Conservation (phyloP, 2,329 filamentous ascomycete species). For the Diaporthe sp. region DNA sequence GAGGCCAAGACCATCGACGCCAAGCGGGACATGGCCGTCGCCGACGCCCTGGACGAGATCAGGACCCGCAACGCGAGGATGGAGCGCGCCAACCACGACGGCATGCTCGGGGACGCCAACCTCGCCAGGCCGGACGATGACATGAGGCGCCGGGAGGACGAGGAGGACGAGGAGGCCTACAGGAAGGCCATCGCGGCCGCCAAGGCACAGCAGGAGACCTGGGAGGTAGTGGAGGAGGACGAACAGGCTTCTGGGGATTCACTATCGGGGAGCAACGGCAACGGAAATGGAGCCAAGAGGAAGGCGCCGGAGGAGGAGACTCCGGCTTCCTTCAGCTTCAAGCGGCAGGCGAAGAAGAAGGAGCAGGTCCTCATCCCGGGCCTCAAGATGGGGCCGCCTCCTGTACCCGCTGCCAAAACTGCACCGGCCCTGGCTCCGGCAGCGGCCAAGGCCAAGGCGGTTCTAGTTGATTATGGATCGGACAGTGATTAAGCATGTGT, state of each 20-base stretch:
- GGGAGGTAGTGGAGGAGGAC: conserved; percentile 63
- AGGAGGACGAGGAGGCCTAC: conserved; percentile 89
- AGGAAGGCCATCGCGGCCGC: conserved; percentile 80
- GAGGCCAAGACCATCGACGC: conserved; percentile 95
- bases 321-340: conserved; percentile 75
- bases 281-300: conserved; percentile 47
- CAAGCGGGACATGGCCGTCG: conserved; percentile 95
- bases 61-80: conserved; percentile 90
- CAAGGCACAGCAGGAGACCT: conserved; percentile 61
- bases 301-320: conserved; percentile 52
- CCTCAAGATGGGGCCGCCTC: conserved; percentile 83
- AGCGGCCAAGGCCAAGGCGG: conserved; percentile 24
- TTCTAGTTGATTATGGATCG: conserved; percentile 33
- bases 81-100: conserved; percentile 80
- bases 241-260: not conserved
- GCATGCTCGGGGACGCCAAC: conserved; percentile 67
- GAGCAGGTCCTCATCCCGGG: conserved; percentile 82
- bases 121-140: conserved; percentile 69
- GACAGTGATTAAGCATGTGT: conserved; percentile 30
- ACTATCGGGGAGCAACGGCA: conserved; percentile 46
- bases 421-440: conserved; percentile 60
- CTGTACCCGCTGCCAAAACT: conserved; percentile 43
- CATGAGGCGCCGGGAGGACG: conserved; percentile 64
- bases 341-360: conserved; percentile 86
- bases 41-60: conserved; percentile 96